A percentile compares a stretch with the other conserved stretches of the same genome.
Conservation (phyloP, 371 early-diverging fungal genomes). For the Mortierella sp. region DNA sequence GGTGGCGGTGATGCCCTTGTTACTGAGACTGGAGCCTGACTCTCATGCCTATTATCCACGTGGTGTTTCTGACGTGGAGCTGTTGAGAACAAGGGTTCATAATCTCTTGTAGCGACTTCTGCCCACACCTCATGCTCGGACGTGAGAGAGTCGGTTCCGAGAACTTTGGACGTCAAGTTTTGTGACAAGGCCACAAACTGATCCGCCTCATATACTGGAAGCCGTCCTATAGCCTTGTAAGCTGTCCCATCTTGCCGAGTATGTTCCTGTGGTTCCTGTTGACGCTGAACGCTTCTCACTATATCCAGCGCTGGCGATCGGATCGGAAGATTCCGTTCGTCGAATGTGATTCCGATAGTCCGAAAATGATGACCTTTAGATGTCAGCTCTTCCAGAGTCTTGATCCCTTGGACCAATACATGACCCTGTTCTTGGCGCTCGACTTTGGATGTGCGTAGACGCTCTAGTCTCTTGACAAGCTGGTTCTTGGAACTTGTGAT, state of each 20-base stretch:
- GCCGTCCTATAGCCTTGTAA: background rate
- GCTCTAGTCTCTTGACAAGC: slow-evolving; percentile 23
- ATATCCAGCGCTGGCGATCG: slow-evolving; percentile 32
- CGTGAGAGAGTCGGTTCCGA: slow-evolving; percentile 41
- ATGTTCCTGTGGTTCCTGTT: background rate
- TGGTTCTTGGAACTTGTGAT: slow-evolving; percentile 34
- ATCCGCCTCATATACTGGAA: slow-evolving; percentile 25
- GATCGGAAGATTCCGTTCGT: slow-evolving; percentile 26
- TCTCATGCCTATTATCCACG: too few relatives aligned
- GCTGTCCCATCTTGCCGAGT: background rate
- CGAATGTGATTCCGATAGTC: slow-evolving; percentile 38
- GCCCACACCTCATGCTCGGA: slow-evolving; percentile 48
- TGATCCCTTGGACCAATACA: slow-evolving; percentile 46
- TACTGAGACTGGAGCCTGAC: too few relatives aligned
- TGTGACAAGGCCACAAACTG: slow-evolving; percentile 36
- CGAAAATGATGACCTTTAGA: slow-evolving; percentile 32
- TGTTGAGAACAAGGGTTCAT: slow-evolving; percentile 16
- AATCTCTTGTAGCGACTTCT: slow-evolving; percentile 33
- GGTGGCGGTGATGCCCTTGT: too few relatives aligned
- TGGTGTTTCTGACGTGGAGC: too few relatives aligned
- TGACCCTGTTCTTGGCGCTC: slow-evolving; percentile 30
- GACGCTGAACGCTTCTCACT: slow-evolving; percentile 5
- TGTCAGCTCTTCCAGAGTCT: slow-evolving; percentile 38
- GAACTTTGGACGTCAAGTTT: slow-evolving; percentile 22
- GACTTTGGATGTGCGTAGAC: slow-evolving; percentile 22